Base-by-base conservation (phyloP, 2,329 filamentous ascomycete genomes). In the Arthrobotrys musiformis region DNA sequence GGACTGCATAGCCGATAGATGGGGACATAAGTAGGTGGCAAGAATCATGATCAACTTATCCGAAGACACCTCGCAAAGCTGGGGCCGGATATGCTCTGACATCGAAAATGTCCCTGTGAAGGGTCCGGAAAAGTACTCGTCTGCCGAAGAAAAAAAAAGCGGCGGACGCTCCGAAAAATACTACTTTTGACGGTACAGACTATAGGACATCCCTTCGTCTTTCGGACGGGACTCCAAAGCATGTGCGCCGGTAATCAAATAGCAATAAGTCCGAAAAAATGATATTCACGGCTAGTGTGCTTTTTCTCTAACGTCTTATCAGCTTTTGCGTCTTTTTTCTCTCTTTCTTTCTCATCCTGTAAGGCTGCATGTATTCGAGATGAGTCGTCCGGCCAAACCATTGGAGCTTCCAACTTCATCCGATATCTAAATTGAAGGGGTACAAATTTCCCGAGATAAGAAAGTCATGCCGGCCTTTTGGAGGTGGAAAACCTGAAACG, bases 401-500 rank as follows among this genome's bases (percentile, higher is more conserved):
- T 28, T 35, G 33, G 40, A 50, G 54, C 54, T 68, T 75, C 64
- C 63, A 68, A 69, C 61, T 69, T 76, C 62, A 76, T 76, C 70
- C 63, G 70, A 76, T 76, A 75, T 75, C 70, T 62, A 75, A 48
- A 69, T 69, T 69, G 24, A 35, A 35, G 52, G 60, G 33, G 26
- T 63, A 44, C 26, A 69, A 69, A 76, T 63, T 69, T 76, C 64
- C 72, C 72, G 64, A 69, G 72, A 76, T 76, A 76, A 76, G 72
- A 70, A 70, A 64, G 48, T 70, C 64, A 30, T 68, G 37, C 63
- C 63, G 40, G 54, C 22, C 37, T 30, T n/a, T 63, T 48, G 19
- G 52, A 74, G 26, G 46, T 28, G 33, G 44, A 52, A 61, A 46
- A 42, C 42, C 35, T 67, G 60, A 73, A 73, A 67, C 69, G 37